Evolutionary conservation across 345 rosid genomes (phyloP), one percentile per base, ranked within the genome.

Genomic region (Aquilaria yunnanensis): DNA sequence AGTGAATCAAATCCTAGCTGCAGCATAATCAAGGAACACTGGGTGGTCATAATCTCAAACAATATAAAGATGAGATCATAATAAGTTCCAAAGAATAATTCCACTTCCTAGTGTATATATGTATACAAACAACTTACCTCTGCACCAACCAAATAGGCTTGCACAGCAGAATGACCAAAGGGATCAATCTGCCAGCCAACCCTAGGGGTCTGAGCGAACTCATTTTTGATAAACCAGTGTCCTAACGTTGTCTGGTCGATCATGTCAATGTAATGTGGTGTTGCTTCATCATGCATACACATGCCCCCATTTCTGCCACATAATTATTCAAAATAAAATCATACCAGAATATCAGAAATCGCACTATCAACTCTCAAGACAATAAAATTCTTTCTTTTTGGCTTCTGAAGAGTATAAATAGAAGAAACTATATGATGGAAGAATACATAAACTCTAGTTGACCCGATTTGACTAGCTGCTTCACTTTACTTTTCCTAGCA

Each of bases 121-220:
- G n/a, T 10, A 59, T 30, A 54, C 41, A 14, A 32, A 33, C 34
- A 10, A 16, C 16, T n/a, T 85, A 89, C 98, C 96, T 92, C 98
- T 30, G 98, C 90, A 11, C 98, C 94, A 61, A 92, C 90, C 78
- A 92, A 78, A 76, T 92, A 92, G 65, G 95, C 96, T 74, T 92
- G 96, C 53, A 69, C 98, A 61, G 98, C 89, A 69, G 98, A 92
- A 79, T 92, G 98, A 49, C 98, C 96, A 59, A 92, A 92, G 57
- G 98, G 96, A 64, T 92, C 98, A 14, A 92, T 92, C 74, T 92
- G 96, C 98, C 98, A 92, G 71, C 98, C 98, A n/a, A 92, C 92
- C 77, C 98, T 85, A 10, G 98, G 98, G 70, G 80, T 69, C 78
- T 85, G 86, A 69, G 80, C 88, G 63, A 92, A 92, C 73, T 82